These are phyloP conservation scores for Nicotiana tabacum DNA, from an alignment of 257 asterid species.

Conservation along the genomic window DNA sequence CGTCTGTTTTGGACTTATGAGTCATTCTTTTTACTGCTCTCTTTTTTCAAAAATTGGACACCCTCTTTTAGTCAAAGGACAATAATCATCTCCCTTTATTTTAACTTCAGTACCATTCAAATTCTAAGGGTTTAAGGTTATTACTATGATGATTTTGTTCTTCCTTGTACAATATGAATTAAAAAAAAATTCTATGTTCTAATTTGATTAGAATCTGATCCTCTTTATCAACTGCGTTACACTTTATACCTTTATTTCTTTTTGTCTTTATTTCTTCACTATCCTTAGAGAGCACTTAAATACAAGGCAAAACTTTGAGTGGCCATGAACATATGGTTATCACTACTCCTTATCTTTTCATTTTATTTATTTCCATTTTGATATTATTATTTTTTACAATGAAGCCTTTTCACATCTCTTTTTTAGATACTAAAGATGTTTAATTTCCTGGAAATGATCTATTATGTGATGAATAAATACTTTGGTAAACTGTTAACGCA, in stretches of 20 bases:
- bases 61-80: neutral
- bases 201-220: neutral
- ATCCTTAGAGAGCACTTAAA: neutral
- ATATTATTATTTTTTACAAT: too few relatives aligned
- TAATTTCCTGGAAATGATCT: neutral
- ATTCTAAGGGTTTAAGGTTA: neutral
- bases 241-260: neutral
- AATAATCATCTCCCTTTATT: neutral
- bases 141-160: neutral
- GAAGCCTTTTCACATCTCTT: neutral
- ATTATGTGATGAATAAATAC: neutral
- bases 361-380: neutral
- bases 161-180: neutral
- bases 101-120: neutral
- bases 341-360: neutral
- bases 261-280: neutral
- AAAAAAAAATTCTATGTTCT: neutral
- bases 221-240: neutral
- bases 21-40: neutral
- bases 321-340: neutral
- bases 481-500: neutral
- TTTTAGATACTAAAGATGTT: neutral
- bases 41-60: neutral
- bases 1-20: neutral
- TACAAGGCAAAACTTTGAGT: neutral